Base-by-base conservation (phyloP, 768 basidiomycete species). In the Macrolepiota fuliginosa region DNA sequence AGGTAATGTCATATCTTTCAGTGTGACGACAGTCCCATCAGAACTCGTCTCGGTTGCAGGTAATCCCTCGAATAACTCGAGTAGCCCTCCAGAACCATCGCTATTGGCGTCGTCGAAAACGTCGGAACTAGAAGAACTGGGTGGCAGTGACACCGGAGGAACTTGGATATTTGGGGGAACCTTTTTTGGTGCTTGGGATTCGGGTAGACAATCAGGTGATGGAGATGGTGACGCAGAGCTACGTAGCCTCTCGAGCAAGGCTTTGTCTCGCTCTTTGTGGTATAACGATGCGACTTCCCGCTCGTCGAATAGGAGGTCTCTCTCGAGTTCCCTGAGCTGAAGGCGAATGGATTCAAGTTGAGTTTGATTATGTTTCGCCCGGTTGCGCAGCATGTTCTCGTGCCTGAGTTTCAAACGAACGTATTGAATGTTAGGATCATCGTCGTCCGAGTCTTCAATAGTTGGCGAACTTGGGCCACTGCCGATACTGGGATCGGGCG, bases 1-100 rank as follows among this genome's bases (percentile, higher is more conserved):
- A 1, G 94, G 91, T 25, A 93, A 77, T 1, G 85, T 70, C 88
- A 98, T 89, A 62, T 94, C 86, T 27, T 88, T 80, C 64, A 89
- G 68, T 27, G 65, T 72, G 51, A 90, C 75, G 4, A 80, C 81
- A 9, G 75, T 78, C 13, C 89, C 90, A 56, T 79, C 71, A 10
- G 77, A 71, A 19, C 82, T 85, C n/a, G 80, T 79, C 64, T 84
- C 84, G n/a, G 77, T 82, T 5, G 76, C 69, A 12, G 87, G 83
- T 67, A 84, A 76, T 55, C 81, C 80, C 24, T 95, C 90, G 49
- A 96, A 78, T 54, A 95, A 76, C 42, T 84, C 88, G 59, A 95
- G 82, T 35, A 97, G 74, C 15, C 94, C 87, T 5, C 81, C 87
- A 12, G 71, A 72, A 46, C 75, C 80, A 35, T 81, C 82, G n/a